phyloP scores from a whole-genome alignment of 345 rosid genomes.

The Eucalyptus polybractea region DNA sequence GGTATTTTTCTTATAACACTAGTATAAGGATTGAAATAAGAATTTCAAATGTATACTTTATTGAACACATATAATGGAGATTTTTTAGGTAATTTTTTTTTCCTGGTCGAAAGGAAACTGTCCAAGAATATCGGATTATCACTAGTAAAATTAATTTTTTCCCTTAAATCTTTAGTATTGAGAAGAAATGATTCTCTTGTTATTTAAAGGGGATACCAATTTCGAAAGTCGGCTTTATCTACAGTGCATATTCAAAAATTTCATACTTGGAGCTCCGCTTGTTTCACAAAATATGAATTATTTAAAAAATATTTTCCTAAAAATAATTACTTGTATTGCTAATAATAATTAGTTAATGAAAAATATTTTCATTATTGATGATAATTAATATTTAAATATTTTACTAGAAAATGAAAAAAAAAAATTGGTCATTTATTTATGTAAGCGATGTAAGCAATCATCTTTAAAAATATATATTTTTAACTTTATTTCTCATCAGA shows the following conservation, averaged over 20 bases:
- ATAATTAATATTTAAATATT: too few relatives aligned
- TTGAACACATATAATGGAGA: background rate
- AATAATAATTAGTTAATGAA: fast-evolving
- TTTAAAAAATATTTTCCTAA: too few relatives aligned
- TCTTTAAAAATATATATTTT: too few relatives aligned
- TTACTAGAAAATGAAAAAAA: too few relatives aligned
- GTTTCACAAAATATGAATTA: background rate
- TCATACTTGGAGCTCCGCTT: background rate
- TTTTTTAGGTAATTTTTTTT: background rate
- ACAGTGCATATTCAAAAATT: background rate
- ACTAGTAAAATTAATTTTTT: too few relatives aligned
- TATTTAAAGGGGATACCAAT: background rate
- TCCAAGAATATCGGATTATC: background rate
- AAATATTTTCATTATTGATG: fast-evolving
- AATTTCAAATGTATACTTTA: background rate
- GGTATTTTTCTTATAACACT: background rate
- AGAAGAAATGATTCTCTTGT: background rate
- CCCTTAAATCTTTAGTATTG: background rate
- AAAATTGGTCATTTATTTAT: background rate
- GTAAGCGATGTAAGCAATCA: too few relatives aligned
- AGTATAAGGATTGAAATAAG: background rate
- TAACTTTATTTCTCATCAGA: fast-evolving
- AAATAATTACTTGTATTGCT: too few relatives aligned
- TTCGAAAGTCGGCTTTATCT: background rate
- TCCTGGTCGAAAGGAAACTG: too few relatives aligned